phyloP scores from a whole-genome alignment of 202 grass and related monocot species.

The Eragrostis tef region DNA sequence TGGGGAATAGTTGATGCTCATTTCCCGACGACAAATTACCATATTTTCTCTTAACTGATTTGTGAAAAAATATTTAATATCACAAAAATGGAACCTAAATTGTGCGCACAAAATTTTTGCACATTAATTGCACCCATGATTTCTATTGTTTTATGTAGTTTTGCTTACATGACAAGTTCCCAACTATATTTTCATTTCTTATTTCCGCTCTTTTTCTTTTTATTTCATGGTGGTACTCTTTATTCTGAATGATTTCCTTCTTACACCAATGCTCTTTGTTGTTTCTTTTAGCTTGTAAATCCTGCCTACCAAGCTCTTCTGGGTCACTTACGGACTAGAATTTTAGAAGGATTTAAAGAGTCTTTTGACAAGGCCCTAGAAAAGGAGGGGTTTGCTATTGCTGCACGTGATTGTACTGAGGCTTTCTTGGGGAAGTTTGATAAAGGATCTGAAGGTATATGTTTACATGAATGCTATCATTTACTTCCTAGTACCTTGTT shows the following conservation, averaged over 20 bases:
- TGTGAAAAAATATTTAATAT: constrained; percentile 11
- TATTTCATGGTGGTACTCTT: constrained; percentile 21
- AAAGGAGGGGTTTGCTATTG: constrained; percentile 78
- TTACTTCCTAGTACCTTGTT: constrained; percentile 6
- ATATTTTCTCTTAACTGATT: constrained; percentile 2
- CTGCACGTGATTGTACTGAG: constrained; percentile 60
- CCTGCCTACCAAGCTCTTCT: constrained; percentile 89
- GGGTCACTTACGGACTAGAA: constrained; percentile 77
- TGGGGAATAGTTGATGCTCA: not conserved
- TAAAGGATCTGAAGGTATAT: constrained; percentile 92
- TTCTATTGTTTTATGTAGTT: not conserved
- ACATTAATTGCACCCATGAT: not conserved
- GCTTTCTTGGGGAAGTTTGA: constrained; percentile 83
- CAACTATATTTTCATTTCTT: constrained; percentile 13
- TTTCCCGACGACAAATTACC: not conserved
- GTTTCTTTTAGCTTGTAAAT: constrained; percentile 72
- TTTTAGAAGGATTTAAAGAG: constrained; percentile 78
- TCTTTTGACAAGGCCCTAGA: constrained; percentile 79
- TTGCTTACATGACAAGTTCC: constrained; percentile 31
- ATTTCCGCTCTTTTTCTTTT: constrained; percentile 13
- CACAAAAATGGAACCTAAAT: constrained; percentile 22
- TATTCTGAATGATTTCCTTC: constrained; percentile 35
- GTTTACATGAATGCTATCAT: constrained; percentile 37
- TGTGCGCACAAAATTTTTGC: not conserved
- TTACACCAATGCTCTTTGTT: constrained; percentile 42